Percentiles rank a stretch among this genome's conserved stretches.
Conservation (phyloP, 495 filamentous ascomycete genomes). For the Cenococcum geophilum region DNA sequence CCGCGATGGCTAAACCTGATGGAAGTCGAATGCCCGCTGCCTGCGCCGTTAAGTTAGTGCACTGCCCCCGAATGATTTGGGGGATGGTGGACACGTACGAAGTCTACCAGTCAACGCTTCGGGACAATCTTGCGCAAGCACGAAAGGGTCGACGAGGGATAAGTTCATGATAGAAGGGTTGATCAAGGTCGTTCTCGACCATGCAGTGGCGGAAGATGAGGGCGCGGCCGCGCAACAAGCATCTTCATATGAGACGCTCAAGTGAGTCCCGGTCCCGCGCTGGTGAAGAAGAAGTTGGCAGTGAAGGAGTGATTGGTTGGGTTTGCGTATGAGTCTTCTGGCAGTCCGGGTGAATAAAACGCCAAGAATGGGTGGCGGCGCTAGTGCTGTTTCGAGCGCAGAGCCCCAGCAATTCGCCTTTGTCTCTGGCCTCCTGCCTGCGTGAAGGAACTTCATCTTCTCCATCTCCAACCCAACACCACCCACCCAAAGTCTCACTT, state of each 20-base stretch:
- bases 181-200: neutral
- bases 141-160: constrained; percentile 70
- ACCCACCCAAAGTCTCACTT: constrained; percentile 6
- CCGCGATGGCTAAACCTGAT: constrained; percentile 90
- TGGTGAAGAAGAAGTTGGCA: neutral
- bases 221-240: neutral
- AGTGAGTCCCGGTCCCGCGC: neutral
- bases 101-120: constrained; percentile 81
- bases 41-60: constrained; percentile 35
- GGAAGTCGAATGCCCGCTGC: constrained; percentile 58
- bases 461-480: constrained; percentile 9
- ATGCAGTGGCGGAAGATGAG: neutral
- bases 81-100: constrained; percentile 54
- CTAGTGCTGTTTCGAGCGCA: neutral
- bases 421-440: neutral
- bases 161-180: constrained; percentile 57
- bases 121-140: constrained; percentile 90
- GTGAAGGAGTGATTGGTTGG: neutral
- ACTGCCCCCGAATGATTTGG: neutral
- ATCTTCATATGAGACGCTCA: neutral
- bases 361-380: neutral
- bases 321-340: neutral
- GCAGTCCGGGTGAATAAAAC: neutral
- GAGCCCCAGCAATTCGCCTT: neutral
- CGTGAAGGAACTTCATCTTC: constrained; percentile 5